Evolutionary conservation across 257 asterid species (phyloP).

Genomic region (Nicotiana otophora): DNA sequence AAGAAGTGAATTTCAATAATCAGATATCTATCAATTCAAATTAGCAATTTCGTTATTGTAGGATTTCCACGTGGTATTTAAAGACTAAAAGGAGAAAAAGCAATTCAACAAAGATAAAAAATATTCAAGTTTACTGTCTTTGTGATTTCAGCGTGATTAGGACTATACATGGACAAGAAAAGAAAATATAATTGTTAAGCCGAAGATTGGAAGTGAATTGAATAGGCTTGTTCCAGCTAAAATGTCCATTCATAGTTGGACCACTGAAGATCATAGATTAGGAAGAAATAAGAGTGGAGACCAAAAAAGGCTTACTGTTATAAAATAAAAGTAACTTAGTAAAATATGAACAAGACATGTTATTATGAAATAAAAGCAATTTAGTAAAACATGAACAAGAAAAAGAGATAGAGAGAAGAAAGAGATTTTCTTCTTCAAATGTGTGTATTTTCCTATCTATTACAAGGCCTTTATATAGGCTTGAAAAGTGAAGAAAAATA

Average conservation of each 20-base stretch:
- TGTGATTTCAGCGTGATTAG: background rate
- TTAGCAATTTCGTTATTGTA: background rate
- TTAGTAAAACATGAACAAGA: too few species aligned
- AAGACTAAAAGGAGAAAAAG: background rate
- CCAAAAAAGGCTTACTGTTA: too few species aligned
- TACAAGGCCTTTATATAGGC: too few species aligned
- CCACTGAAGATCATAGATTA: background rate
- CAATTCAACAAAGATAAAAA: background rate
- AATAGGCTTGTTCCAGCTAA: background rate
- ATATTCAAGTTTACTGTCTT: background rate
- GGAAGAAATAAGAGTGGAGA: background rate
- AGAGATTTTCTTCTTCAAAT: too few species aligned
- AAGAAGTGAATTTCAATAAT: background rate
- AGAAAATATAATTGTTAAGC: background rate
- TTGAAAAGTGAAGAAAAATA: too few species aligned
- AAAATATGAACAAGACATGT: too few species aligned
- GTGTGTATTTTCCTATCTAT: too few species aligned
- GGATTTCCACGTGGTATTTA: background rate
- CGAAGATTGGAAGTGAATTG: background rate
- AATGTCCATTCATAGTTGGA: background rate
- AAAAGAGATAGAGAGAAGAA: too few species aligned
- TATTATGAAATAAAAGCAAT: too few species aligned
- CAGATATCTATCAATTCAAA: background rate
- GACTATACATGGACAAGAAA: background rate
- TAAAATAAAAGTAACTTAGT: too few species aligned